Base-by-base conservation (phyloP, 371 early-diverging fungal genomes). In the Amoeboaphelidium occidentale region DNA sequence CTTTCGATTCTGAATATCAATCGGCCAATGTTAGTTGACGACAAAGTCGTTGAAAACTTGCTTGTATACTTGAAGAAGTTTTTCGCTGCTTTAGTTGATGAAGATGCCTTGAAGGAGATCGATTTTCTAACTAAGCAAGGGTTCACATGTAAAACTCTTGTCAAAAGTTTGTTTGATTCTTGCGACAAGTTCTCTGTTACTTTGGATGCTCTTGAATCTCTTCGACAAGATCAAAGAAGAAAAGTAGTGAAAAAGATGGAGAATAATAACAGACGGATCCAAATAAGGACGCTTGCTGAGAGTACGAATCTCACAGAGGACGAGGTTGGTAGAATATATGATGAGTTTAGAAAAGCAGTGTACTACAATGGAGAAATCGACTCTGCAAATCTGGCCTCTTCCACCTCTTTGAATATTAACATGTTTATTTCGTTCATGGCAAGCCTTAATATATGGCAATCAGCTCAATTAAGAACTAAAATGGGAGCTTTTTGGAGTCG, bases 1-100 rank as follows among this genome's bases (percentile, higher is more conserved):
- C 45, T 78, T 23, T 70, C 72, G 1, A 60, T 76, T 6, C 49
- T 76, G 26, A 74, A 72, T 57, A 52, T 70, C 27, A 74, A 71
- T 53, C 71, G 68, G 48, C 23, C 25, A 13, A 52, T 57, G 47
- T 53, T 76, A 23, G 45, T 73, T 13, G 17, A 56, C 12, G 45
- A 53, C n/a, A 67, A 67, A n/a, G 51, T 53, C 3, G 74, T 68
- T 50, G 76, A 75, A 52, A 74, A 74, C 55, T 6, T 20, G 23
- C 23, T 43, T 22, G 23, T 43, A 1, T 22, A 43, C 10, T 22
- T 43, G 3, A 43, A 22, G 1, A 43, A 43, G 14, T 22, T 6
- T 2, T 43, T 43, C n/a, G n/a, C n/a, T n/a, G n/a, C 22, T 43
- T 43, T 23, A 20, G 23, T 22, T 22, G 43, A 43, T 22, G 20